These are phyloP conservation scores for Saccharomycopsis hybrid DNA, from an alignment of 1,139 yeast genomes.

Conservation along the genomic window DNA sequence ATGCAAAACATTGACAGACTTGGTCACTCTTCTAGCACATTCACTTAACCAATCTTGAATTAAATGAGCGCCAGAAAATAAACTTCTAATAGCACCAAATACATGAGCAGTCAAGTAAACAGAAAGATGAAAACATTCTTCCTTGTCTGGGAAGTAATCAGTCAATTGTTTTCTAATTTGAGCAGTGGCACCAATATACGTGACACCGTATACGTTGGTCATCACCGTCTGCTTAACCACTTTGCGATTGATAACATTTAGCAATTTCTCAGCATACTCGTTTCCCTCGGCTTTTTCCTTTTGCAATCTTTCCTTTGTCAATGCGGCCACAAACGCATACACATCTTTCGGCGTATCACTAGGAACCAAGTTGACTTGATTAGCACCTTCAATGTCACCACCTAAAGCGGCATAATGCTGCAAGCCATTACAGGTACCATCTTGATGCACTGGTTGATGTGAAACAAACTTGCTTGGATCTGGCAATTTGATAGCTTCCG, in stretches of 20 bases:
- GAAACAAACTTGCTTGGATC: constrained; percentile 74
- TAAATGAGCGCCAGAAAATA: constrained; percentile 87
- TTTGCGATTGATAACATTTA: constrained; percentile 54
- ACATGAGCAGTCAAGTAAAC: constrained; percentile 73
- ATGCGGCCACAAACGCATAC: constrained; percentile 71
- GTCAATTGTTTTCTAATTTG: constrained; percentile 71
- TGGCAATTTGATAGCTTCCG: constrained; percentile 59
- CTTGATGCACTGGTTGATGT: constrained; percentile 91
- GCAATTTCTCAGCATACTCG: constrained; percentile 37
- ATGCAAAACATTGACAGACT: constrained; percentile 62
- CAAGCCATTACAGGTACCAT: constrained; percentile 95
- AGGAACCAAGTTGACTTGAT: constrained; percentile 81
- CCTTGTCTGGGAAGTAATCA: constrained; percentile 34
- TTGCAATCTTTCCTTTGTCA: constrained; percentile 43
- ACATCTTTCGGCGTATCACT: constrained; percentile 88
- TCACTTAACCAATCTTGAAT: constrained; percentile 96
- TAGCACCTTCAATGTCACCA: constrained; percentile 92
- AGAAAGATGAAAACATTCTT: constrained; percentile 36
- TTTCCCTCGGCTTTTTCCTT: constrained; percentile 45
- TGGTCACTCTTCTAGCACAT: constrained; percentile 74
- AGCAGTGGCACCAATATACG: constrained; percentile 85
- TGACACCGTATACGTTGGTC: constrained; percentile 98
- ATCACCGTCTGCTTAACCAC: constrained; percentile 95
- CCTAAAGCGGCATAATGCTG: constrained; percentile 98
- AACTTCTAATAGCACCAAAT: constrained; percentile 74